Percentiles rank a stretch among this genome's conserved stretches.
Evolutionary conservation across 2,329 filamentous ascomycete species (phyloP).

Genomic region (Alternaria postmessia): DNA sequence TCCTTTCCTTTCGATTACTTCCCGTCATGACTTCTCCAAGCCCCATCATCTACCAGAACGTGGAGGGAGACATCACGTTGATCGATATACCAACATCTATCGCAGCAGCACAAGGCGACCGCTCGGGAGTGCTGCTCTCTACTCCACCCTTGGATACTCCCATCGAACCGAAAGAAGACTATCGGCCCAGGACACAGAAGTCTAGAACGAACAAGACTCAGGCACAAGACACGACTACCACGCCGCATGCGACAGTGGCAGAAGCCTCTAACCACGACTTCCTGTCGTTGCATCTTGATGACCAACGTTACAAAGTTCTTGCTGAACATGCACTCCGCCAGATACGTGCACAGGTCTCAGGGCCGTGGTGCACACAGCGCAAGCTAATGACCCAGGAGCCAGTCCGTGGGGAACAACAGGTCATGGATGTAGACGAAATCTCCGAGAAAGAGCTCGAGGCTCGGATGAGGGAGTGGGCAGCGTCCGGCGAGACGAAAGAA

Average conservation of each 20-base stretch:
- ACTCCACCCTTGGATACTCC: constrained; percentile 55
- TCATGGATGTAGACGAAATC: constrained; percentile 28
- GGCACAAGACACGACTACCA: constrained; percentile 35
- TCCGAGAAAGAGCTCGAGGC: constrained; percentile 41
- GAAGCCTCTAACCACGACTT: constrained; percentile 7
- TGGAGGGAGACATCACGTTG: constrained; percentile 61
- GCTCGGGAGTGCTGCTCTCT: constrained; percentile 57
- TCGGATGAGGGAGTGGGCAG: constrained; percentile 42
- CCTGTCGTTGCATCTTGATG: constrained; percentile 11
- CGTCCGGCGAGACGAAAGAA: constrained; percentile 30
- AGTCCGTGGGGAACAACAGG: constrained; percentile 17
- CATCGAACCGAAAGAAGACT: constrained; percentile 58
- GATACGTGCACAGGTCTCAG: constrained; percentile 37
- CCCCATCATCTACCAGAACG: constrained; percentile 63
- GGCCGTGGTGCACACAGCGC: constrained; percentile 38
- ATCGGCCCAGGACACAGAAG: constrained; percentile 61
- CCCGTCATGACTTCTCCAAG: constrained; percentile 7
- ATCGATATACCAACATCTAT: constrained; percentile 76
- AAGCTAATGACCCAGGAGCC: constrained; percentile 32
- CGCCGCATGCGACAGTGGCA: constrained; percentile 39
- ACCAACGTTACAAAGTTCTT: constrained; percentile 38
- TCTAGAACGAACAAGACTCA: constrained; percentile 55
- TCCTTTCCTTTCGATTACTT: background rate
- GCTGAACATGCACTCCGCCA: constrained; percentile 53
- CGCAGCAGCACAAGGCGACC: constrained; percentile 67